These are phyloP conservation scores for Nakazawaea wickerhamii DNA, from an alignment of 805 yeast species.

Conservation along the genomic window DNA sequence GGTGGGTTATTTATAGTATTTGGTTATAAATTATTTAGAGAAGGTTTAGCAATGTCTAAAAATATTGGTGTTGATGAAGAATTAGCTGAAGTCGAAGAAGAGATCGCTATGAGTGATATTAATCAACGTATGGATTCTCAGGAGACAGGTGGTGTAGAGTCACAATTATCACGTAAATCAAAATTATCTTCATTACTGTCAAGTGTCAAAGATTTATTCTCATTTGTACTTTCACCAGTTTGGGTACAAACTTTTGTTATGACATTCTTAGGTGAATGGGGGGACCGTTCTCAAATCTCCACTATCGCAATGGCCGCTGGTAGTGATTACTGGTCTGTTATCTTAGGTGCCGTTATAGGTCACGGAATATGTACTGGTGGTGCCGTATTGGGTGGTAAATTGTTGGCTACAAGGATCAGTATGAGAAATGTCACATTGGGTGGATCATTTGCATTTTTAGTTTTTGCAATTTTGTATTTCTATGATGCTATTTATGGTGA, in stretches of 20 bases:
- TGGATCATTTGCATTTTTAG: constrained; percentile 82
- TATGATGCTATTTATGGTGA: constrained; percentile 48
- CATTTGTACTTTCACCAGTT: constrained; percentile 71
- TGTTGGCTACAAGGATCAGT: constrained; percentile 82
- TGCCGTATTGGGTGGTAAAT: constrained; percentile 92
- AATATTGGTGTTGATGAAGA: constrained; percentile 90
- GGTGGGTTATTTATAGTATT: constrained; percentile 75
- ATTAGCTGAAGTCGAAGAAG: constrained; percentile 94
- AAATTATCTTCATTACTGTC: constrained; percentile 9
- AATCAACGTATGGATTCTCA: constrained; percentile 44
- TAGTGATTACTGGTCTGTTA: constrained; percentile 82
- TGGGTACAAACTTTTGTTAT: constrained; percentile 93
- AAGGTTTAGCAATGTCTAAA: constrained; percentile 78
- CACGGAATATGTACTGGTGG: constrained; percentile 82
- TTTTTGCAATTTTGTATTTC: constrained; percentile 78
- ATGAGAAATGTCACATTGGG: constrained; percentile 89
- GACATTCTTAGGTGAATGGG: constrained; percentile 99
- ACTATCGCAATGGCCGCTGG: constrained; percentile 99
- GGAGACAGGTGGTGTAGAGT: constrained; percentile 47
- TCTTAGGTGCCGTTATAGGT: constrained; percentile 84
- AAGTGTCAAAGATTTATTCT: constrained; percentile 43
- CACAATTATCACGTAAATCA: background rate
- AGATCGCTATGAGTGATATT: constrained; percentile 61
- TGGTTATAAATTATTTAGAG: constrained; percentile 69
- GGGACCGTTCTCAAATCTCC: constrained; percentile 96